Percentiles rank a stretch among this genome's conserved stretches.
These are phyloP conservation scores for Fusarium xylarioides DNA, from an alignment of 2,329 filamentous ascomycete genomes.

Conservation along the genomic window DNA sequence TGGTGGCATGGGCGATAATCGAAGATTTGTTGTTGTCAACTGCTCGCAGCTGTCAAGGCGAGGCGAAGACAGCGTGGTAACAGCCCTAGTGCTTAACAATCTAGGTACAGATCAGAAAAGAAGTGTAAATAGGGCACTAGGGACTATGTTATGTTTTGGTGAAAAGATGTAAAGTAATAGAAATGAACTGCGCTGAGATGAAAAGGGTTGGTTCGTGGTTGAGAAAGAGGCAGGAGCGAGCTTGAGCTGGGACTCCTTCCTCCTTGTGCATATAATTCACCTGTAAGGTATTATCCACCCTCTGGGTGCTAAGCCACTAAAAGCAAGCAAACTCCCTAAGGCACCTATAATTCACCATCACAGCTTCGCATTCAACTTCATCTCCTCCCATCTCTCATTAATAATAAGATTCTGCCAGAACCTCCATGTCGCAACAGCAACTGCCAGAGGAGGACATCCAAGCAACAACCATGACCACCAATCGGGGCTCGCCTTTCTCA, in stretches of 20 bases:
- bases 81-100: not conserved
- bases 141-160: not conserved
- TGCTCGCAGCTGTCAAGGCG: slow-evolving; percentile 16
- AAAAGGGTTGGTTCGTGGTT: not conserved
- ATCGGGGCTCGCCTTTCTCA: slow-evolving; percentile 71
- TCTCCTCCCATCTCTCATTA: slow-evolving; percentile 74
- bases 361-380: slow-evolving; percentile 51
- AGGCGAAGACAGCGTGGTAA: not conserved
- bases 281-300: not conserved
- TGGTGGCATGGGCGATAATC: not conserved
- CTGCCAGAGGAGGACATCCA: slow-evolving; percentile 78
- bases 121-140: not conserved
- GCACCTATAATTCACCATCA: not conserved
- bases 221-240: slow-evolving; percentile 69
- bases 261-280: not conserved
- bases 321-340: not conserved
- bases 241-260: not conserved
- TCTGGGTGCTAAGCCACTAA: not conserved
- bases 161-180: not conserved
- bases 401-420: slow-evolving; percentile 76
- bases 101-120: not conserved
- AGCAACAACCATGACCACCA: slow-evolving; percentile 86
- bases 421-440: slow-evolving; percentile 73
- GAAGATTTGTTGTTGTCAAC: not conserved
- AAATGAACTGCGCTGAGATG: not conserved